Conservation (phyloP, 495 filamentous ascomycete species). For the Penicillium antarcticum region DNA sequence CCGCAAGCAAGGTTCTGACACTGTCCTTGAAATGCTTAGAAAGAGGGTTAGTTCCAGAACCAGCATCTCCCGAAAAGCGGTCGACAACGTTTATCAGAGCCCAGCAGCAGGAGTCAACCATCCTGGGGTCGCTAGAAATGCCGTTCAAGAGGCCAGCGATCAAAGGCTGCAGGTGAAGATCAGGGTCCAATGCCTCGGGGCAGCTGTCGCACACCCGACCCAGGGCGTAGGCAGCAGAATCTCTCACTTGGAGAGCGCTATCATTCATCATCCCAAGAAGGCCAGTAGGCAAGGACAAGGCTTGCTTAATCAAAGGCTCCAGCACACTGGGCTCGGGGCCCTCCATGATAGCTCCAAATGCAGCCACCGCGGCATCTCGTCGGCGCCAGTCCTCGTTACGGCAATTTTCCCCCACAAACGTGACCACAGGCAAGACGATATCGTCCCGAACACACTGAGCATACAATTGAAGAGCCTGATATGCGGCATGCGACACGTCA, state of each 20-base stretch:
- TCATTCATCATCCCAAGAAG: slow-evolving; percentile 97
- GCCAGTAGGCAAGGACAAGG: slow-evolving; percentile 68
- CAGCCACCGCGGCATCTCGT: slow-evolving; percentile 91
- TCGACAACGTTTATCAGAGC: slow-evolving; percentile 98
- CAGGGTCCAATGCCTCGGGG: slow-evolving; percentile 81
- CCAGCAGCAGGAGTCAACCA: slow-evolving; percentile 98
- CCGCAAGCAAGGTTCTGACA: slow-evolving; percentile 75
- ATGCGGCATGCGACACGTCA: slow-evolving; percentile 90
- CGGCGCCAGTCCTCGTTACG: slow-evolving; percentile 87
- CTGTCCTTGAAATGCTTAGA: slow-evolving; percentile 91
- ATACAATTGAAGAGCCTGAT: slow-evolving; percentile 94
- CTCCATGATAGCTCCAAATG: slow-evolving; percentile 98
- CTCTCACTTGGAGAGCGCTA: slow-evolving; percentile 79
- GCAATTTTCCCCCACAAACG: slow-evolving; percentile 88
- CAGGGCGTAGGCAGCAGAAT: slow-evolving; percentile 95
- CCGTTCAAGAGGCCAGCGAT: slow-evolving; percentile 85
- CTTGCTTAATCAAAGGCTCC: slow-evolving; percentile 91
- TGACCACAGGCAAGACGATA: slow-evolving; percentile 77
- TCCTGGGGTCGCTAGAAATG: slow-evolving; percentile 87
- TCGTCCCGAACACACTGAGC: slow-evolving; percentile 80
- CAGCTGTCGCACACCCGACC: slow-evolving; percentile 92
- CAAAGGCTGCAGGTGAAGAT: slow-evolving; percentile 73
- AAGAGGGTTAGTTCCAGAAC: slow-evolving; percentile 74
- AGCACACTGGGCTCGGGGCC: slow-evolving; percentile 86
- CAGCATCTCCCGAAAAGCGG: slow-evolving; percentile 80